A percentile compares a stretch with the other conserved stretches of the same genome.
Evolutionary conservation across 2,329 filamentous ascomycete genomes (phyloP).

Genomic region (Ophiostoma triangulosporum): DNA sequence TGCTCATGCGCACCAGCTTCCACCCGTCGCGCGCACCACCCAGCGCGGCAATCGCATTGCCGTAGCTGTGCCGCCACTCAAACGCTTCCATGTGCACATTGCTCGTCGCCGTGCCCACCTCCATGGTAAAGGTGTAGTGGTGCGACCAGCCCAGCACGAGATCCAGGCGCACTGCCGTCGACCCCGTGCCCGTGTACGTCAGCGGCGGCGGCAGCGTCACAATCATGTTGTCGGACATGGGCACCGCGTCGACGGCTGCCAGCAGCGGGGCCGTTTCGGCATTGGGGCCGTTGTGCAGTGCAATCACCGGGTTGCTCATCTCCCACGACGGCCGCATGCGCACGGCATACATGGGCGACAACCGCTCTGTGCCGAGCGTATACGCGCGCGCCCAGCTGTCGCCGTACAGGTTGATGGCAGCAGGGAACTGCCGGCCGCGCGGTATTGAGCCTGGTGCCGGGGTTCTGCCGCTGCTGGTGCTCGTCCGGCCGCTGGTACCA

Average conservation of each 20-base stretch:
- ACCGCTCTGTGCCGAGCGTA: conserved; percentile 21
- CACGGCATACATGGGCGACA: conserved; percentile 22
- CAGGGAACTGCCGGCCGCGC: conserved; percentile 20
- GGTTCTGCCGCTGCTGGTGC: not conserved
- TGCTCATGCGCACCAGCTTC: conserved; percentile 28
- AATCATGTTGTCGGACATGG: conserved; percentile 11
- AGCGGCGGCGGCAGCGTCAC: conserved; percentile 21
- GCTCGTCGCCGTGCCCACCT: conserved; percentile 17
- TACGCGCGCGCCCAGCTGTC: conserved; percentile 13
- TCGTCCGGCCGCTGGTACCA: not conserved
- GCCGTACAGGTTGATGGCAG: conserved; percentile 21
- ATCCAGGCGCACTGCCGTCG: conserved; percentile 9
- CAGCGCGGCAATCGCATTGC: conserved; percentile 22
- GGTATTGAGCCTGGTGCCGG: conserved; percentile 11
- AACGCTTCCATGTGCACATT: conserved; percentile 22
- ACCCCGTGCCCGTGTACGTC: conserved; percentile 11
- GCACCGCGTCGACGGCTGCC: conserved; percentile 16
- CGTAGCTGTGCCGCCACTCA: conserved; percentile 29
- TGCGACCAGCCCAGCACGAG: conserved; percentile 10
- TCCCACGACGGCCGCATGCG: conserved; percentile 17
- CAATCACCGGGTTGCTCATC: conserved; percentile 17
- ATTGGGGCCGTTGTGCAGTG: conserved; percentile 23
- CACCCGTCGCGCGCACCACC: conserved; percentile 22
- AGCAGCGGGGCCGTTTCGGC: conserved; percentile 18
- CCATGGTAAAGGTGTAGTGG: conserved; percentile 22